phyloP scores from a whole-genome alignment of 2,329 filamentous ascomycete species.

The Phialophora verrucosa region DNA sequence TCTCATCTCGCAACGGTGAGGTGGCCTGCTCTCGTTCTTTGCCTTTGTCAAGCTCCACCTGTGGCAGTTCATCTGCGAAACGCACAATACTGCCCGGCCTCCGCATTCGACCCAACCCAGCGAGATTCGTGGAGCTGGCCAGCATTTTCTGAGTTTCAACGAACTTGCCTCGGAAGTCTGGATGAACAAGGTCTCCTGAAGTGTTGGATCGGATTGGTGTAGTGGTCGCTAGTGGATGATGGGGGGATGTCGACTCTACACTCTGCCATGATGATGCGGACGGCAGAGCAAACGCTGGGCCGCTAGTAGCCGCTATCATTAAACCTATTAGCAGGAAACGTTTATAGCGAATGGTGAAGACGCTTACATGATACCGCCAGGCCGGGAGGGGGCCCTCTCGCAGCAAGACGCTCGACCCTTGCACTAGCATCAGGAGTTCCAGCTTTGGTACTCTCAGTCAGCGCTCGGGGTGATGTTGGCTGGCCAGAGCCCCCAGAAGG shows the following conservation, averaged over 20 bases:
- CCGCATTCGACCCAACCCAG: slow-evolving; percentile 29
- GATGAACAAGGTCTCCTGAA: slow-evolving; percentile 44
- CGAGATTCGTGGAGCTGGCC: slow-evolving; percentile 34
- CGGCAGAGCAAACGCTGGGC: slow-evolving; percentile 33
- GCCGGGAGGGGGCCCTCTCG: slow-evolving; percentile 23
- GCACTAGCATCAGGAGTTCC: not conserved
- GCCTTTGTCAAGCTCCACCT: slow-evolving; percentile 23
- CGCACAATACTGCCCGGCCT: slow-evolving; percentile 37
- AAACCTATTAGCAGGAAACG: slow-evolving; percentile 7
- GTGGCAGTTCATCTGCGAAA: slow-evolving; percentile 35
- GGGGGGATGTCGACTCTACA: slow-evolving; percentile 30
- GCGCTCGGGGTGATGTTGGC: slow-evolving; percentile 19
- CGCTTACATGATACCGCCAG: slow-evolving; percentile 29
- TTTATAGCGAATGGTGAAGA: not conserved
- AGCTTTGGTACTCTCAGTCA: not conserved
- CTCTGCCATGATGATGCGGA: slow-evolving; percentile 40
- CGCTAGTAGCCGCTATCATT: slow-evolving; percentile 21
- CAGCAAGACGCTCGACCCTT: not conserved
- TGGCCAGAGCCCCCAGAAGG: slow-evolving; percentile 12
- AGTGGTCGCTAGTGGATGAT: slow-evolving; percentile 11
- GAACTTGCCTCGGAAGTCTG: slow-evolving; percentile 48
- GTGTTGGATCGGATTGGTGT: slow-evolving; percentile 22
- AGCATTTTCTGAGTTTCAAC: slow-evolving; percentile 41
- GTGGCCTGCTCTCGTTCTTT: slow-evolving; percentile 30
- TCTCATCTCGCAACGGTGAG: slow-evolving; percentile 15